Evolutionary conservation across 805 yeast species (phyloP), one percentile per base, ranked within the genome.

Genomic region (Candida pseudoglaebosa): DNA sequence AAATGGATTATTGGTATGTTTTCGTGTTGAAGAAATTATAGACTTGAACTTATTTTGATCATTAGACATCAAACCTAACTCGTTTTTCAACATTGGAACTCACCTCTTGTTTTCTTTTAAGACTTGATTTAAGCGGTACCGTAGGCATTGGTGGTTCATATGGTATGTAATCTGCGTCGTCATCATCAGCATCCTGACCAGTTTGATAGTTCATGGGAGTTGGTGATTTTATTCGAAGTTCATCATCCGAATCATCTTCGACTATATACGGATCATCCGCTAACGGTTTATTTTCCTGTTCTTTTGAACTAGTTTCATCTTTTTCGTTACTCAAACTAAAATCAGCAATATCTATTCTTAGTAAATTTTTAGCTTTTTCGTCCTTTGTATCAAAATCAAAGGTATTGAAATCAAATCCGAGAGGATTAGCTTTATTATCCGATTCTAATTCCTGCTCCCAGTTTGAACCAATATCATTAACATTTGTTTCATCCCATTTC

Each of bases 21-120:
- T 26, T 26, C 9, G 26, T 26, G 29, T 5, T 6, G 9, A 26
- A 10, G 13, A 15, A 26, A 26, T 10, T 26, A 26, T 26, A 26
- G 29, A 26, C 13, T 15, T 10, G 13, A 26, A 7, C 9, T 21
- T 21, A 6, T 7, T 21, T 21, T 9, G 9, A 21, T 21, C 34
- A 29, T 29, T 31, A 31, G 12, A 40, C 38, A 36, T 44, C 60
- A 40, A 65, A 66, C 33, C 71, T 49, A 1, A 66, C 71, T 30
- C 60, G 48, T 45, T 66, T 64, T 6, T 46, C 48, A 9, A 43
- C 43, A 33, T 41, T 37, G 26, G 40, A 42, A 13, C 39, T 41
- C 15, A 28, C 37, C 10, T 47, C 34, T 16, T 36, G 29, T 9
- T 37, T 36, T 30, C 64, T 47, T 43, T 59, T 61, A 37, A 61